Percentiles rank a stretch among this genome's conserved stretches.
phyloP scores from a whole-genome alignment of 2,329 filamentous ascomycete genomes.

The Ophioceras dolichostomum region DNA sequence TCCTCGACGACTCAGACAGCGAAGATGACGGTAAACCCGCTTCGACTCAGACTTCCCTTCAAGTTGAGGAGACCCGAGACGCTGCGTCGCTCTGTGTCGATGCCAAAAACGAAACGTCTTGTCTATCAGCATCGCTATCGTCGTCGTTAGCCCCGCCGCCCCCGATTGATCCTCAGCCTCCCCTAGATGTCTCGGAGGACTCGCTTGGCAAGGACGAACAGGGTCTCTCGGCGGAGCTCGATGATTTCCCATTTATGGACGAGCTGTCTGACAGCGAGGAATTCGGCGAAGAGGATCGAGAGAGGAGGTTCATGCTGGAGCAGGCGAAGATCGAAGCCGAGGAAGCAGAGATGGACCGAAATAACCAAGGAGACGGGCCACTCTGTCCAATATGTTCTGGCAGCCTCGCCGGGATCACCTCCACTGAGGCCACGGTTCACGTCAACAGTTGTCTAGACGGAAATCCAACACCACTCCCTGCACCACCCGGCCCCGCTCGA shows the following conservation, averaged over 20 bases:
- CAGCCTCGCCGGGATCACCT: slow-evolving; percentile 44
- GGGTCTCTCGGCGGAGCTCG: slow-evolving; percentile 22
- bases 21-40: slow-evolving; percentile 34
- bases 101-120: too few species aligned
- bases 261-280: slow-evolving; percentile 36
- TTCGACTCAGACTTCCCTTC: too few species aligned
- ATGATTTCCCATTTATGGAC: slow-evolving; percentile 36
- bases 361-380: slow-evolving; percentile 19
- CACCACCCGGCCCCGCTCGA: slow-evolving; percentile 8
- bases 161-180: too few species aligned
- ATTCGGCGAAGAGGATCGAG: slow-evolving; percentile 50
- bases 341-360: slow-evolving; percentile 29
- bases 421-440: slow-evolving; percentile 64
- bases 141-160: too few species aligned
- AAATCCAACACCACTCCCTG: slow-evolving; percentile 48
- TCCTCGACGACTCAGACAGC: slow-evolving; percentile 58
- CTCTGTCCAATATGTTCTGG: slow-evolving; percentile 69
- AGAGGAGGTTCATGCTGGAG: slow-evolving; percentile 62
- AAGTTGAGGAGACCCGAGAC: too few species aligned
- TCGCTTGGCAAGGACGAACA: too few species aligned
- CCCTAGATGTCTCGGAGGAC: too few species aligned
- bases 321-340: slow-evolving; percentile 55
- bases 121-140: too few species aligned
- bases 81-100: too few species aligned
- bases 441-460: slow-evolving; percentile 92